Percentiles rank a stretch among this genome's conserved stretches.
These are phyloP conservation scores for Phtheirospermum japonicum DNA, from an alignment of 257 asterid species.

Conservation along the genomic window DNA sequence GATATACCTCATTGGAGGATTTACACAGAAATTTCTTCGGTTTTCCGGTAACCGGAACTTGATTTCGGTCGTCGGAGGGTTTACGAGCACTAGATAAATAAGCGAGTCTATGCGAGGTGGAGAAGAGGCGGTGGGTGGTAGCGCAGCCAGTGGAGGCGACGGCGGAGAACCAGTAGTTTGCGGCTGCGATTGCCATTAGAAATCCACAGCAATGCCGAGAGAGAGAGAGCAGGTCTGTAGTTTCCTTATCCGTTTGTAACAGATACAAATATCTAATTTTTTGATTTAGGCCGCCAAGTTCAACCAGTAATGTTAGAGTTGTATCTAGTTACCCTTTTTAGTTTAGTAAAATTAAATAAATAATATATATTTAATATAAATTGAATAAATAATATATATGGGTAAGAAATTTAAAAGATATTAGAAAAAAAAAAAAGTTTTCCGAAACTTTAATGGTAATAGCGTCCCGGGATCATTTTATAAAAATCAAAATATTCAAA, in stretches of 20 bases:
- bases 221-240: slow-evolving; percentile 24
- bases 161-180: slow-evolving; percentile 46
- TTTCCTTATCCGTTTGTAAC: slow-evolving; percentile 37
- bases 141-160: slow-evolving; percentile 29
- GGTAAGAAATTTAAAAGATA: no score
- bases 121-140: slow-evolving; percentile 30
- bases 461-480: no score
- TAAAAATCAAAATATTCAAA: no score
- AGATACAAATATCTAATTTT: slow-evolving; percentile 19
- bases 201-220: slow-evolving; percentile 9
- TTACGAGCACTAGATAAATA: slow-evolving; percentile 28
- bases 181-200: slow-evolving; percentile 45
- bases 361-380: no score
- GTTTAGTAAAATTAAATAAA: no score
- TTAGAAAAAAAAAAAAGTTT: no score
- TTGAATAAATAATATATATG: no score
- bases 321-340: no score
- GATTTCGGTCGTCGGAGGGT: slow-evolving; percentile 26
- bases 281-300: slow-evolving; percentile 4
- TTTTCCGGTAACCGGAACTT: slow-evolving; percentile 26
- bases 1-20: slow-evolving; percentile 31
- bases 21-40: slow-evolving; percentile 23
- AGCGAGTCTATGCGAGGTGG: slow-evolving; percentile 21
- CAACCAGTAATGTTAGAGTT: no score
- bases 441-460: no score